Base-by-base conservation (phyloP, 2,329 filamentous ascomycete species). In the Pyrenophora graminea region DNA sequence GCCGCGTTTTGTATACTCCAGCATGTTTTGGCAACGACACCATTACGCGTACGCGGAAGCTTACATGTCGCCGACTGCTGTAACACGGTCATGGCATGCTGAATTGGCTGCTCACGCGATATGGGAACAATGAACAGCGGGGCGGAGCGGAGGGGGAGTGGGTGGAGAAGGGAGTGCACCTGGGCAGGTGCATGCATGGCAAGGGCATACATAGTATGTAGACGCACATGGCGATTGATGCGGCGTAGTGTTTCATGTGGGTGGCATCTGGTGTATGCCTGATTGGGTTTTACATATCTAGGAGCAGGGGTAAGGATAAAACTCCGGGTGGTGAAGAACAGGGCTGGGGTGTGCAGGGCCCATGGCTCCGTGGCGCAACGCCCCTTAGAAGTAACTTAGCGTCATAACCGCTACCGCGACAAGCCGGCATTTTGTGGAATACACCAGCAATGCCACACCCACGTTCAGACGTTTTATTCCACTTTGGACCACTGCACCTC, bases 341-440 rank as follows among this genome's bases (percentile, higher is more conserved):
- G 25, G 42, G 31, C 39, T 49, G 34, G 39, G 39, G 39, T 33
- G 30, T 37, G 37, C n/a, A 32, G 30, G 25, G n/a, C 27, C 9
- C 25, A 30, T 30, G 25, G 25, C 18, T 39, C 46, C 39, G 33
- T 34, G 46, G 46, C 46, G 27, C 44, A 40, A 39, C 40, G 34
- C 46, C 39, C 46, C 39, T 39, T 48, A 30, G 27, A 2, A 12
- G 27, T 45, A 30, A 23, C 27, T 25, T 43, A 34, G 45, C 39
- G 33, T 44, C 39, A 44, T 44, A n/a, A 25, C 39, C 33, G 39
- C 45, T 30, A 48, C 39, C 45, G 46, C 46, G 46, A 49, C 39
- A 49, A 49, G 46, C 39, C 46, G 34, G 46, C 39, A 49, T 46
- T 37, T 46, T 19, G 31, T 39, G 44, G 19, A 30, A 51, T 30